Conservation (phyloP, 2,329 filamentous ascomycete species). For the Xylariaceae sp. region DNA sequence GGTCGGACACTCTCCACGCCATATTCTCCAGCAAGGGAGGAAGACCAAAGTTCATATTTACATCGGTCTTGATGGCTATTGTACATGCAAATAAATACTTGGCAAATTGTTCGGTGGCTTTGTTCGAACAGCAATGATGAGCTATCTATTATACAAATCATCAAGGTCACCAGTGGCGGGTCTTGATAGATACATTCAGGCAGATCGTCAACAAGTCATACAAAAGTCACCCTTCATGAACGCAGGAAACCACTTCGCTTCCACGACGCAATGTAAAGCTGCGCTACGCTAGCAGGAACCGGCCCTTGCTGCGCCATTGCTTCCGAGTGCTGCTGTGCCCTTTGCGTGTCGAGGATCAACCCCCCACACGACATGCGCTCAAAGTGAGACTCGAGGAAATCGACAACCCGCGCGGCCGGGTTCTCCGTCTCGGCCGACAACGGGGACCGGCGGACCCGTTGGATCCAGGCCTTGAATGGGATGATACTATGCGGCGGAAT, state of each 20-base stretch:
- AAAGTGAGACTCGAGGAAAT: constrained; percentile 40
- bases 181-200: no score
- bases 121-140: no score
- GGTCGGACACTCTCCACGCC: no score
- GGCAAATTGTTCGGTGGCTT: no score
- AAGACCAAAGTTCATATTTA: no score
- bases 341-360: constrained; percentile 42
- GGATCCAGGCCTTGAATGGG: constrained; percentile 32
- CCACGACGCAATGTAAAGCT: constrained; percentile 40
- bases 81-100: no score
- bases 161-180: no score
- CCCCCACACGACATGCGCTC: constrained; percentile 50
- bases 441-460: constrained; percentile 17
- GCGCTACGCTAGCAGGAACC: constrained; percentile 36
- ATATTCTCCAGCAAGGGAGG: no score
- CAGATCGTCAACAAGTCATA: no score
- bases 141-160: no score
- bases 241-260: constrained; percentile 15
- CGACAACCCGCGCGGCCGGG: constrained; percentile 36
- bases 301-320: constrained; percentile 38
- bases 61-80: no score
- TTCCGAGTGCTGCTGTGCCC: constrained; percentile 40
- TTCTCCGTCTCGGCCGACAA: constrained; percentile 29
- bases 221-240: no score
- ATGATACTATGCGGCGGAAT: constrained; percentile 20